Evolutionary conservation across 768 basidiomycete genomes (phyloP), one percentile per base, ranked within the genome.

Genomic region (Dioszegia aurantiaca): DNA sequence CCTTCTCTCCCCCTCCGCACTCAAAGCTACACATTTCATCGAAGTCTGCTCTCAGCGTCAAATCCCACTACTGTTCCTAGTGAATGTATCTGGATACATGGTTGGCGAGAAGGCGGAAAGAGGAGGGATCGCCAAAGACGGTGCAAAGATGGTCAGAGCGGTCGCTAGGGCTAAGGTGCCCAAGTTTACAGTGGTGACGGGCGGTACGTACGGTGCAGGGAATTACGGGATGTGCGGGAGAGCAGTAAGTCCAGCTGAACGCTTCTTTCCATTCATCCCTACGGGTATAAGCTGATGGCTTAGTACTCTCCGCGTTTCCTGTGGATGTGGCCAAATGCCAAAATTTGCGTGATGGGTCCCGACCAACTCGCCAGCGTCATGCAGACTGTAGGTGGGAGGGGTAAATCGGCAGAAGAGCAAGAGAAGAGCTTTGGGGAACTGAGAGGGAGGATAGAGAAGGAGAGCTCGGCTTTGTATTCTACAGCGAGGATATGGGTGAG

Each of bases 261-360:
- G 14, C 33, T 6, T 33, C 33, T 14, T 33, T 14, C 33, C 6
- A 33, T 31, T 17, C 31, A 4, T 44, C 28, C 56, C 11, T 19
- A 33, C 14, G 40, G 1, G 9, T 11, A 27, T 27, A 27, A 36
- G 56, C 58, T 56, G n/a, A 61, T 57, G n/a, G 21, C 48, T 46
- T 48, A 92, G 86, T 97, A 94, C 77, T 90, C 89, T 4, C 92
- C 93, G 17, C 82, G 90, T 59, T 95, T 97, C 82, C 77, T 97
- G 51, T 97, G 90, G 89, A 93, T 92, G 90, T 97, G 93, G 93
- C 92, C 92, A 86, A 92, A 92, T 64, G 89, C 92, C 33, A 92
- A 88, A 76, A 86, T 94, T 1, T 88, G 87, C 16, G 93, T 97
- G 36, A 97, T 97, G 92, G 92, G 93, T 33, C 89, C 89, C 1